Conservation (phyloP, 305 asterid genomes). For the Solanum aculeatissimum region DNA sequence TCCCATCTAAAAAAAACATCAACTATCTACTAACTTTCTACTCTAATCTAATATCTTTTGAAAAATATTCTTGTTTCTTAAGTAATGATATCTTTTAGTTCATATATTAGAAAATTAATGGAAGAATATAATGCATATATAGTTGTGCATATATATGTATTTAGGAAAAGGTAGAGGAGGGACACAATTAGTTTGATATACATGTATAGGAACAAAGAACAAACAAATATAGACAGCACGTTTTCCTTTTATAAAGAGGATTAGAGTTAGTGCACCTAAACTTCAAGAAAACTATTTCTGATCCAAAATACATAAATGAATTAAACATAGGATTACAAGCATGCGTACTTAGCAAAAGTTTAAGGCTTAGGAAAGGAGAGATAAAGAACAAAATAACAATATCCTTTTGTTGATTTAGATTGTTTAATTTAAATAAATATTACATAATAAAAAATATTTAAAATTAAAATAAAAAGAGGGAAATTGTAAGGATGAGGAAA, state of each 20-base stretch:
- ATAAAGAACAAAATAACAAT: neutral
- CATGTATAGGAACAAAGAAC: neutral
- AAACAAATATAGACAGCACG: neutral
- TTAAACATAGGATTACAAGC: neutral
- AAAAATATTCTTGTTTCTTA: neutral
- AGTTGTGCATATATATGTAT: neutral
- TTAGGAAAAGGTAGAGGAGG: neutral
- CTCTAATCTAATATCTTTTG: neutral
- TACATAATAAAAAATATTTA: neutral
- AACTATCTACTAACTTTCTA: too few relatives aligned
- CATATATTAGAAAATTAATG: neutral
- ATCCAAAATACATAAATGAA: neutral
- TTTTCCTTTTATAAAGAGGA: neutral
- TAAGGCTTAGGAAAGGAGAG: neutral
- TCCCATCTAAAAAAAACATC: too few relatives aligned
- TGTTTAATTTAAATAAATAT: neutral
- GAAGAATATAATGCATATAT: neutral
- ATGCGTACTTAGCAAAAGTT: neutral
- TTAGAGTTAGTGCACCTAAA: neutral
- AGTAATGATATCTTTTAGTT: neutral
- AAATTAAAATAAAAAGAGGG: neutral
- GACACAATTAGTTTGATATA: neutral
- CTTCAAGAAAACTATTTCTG: neutral
- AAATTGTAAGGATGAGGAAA: neutral
- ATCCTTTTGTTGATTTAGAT: neutral